Conservation (phyloP, 306 rosid genomes). For the Prosopis cineraria region DNA sequence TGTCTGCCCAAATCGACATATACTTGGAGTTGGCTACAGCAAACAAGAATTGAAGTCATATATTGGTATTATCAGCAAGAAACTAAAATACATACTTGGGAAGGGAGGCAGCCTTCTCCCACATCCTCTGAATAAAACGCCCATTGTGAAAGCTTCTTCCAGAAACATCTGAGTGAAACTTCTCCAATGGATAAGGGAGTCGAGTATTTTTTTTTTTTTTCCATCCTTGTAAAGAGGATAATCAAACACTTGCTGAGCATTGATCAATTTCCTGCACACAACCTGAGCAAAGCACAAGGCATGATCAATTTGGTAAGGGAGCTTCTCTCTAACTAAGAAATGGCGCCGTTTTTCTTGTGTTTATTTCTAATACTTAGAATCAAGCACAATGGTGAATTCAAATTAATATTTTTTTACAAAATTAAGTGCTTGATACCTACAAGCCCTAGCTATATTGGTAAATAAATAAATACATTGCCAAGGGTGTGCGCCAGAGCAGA, state of each 20-base stretch:
- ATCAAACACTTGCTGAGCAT: slow-evolving; percentile 83
- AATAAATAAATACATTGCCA: slow-evolving; percentile 61
- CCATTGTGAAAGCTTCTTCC: slow-evolving; percentile 99
- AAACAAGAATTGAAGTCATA: slow-evolving; percentile 4
- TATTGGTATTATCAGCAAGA: slow-evolving; percentile 16
- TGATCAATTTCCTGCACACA: slow-evolving; percentile 86
- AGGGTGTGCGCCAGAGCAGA: slow-evolving; percentile 94
- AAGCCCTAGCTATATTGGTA: slow-evolving; percentile 72
- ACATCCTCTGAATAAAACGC: slow-evolving; percentile 93
- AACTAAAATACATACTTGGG: slow-evolving; percentile 61
- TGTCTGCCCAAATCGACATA: not conserved
- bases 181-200: slow-evolving; percentile 87
- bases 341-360: not conserved
- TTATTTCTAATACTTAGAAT: not conserved
- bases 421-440: slow-evolving; percentile 58
- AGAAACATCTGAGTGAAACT: slow-evolving; percentile 78
- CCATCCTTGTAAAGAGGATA: slow-evolving; percentile 97
- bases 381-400: slow-evolving; percentile 1
- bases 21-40: not conserved
- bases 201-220: slow-evolving; percentile 67
- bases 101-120: slow-evolving; percentile 79
- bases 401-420: not conserved
- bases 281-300: slow-evolving; percentile 52
- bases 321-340: not conserved
- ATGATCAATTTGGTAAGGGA: slow-evolving; percentile 5